Evolutionary conservation across 2,329 filamentous ascomycete genomes (phyloP).

Genomic region (Gremmenia infestans): DNA sequence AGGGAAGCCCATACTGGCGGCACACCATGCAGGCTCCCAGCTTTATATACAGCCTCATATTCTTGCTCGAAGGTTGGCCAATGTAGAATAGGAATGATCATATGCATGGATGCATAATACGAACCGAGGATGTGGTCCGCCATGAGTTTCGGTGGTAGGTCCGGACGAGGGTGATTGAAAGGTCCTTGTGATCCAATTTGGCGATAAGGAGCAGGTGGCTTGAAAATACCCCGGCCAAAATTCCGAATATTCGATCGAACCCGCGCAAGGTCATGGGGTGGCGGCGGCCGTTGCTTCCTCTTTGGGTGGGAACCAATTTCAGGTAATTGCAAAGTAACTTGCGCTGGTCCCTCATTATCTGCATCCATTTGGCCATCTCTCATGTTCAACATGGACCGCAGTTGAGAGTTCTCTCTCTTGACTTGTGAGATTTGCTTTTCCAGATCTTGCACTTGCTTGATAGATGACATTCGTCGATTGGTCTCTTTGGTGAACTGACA

Average conservation of each 20-base stretch:
- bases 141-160: slow-evolving; percentile 64
- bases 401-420: slow-evolving; percentile 71
- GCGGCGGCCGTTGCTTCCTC: slow-evolving; percentile 54
- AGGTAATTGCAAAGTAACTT: slow-evolving; percentile 53
- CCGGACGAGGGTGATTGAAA: slow-evolving; percentile 52
- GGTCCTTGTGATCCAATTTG: slow-evolving; percentile 43
- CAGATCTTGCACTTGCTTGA: slow-evolving; percentile 97
- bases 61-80: slow-evolving; percentile 77
- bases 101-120: slow-evolving; percentile 74
- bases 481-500: slow-evolving; percentile 99
- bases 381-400: slow-evolving; percentile 58
- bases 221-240: slow-evolving; percentile 74
- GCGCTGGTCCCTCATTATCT: slow-evolving; percentile 30
- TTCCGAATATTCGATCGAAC: slow-evolving; percentile 68
- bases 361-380: slow-evolving; percentile 41
- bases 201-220: slow-evolving; percentile 66
- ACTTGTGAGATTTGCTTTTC: slow-evolving; percentile 84
- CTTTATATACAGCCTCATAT: slow-evolving; percentile 71
- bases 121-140: slow-evolving; percentile 69
- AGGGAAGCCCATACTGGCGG: slow-evolving; percentile 70
- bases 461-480: slow-evolving; percentile 96
- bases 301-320: slow-evolving; percentile 62
- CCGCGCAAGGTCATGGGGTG: slow-evolving; percentile 63
- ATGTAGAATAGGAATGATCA: slow-evolving; percentile 78
- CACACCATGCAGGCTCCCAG: slow-evolving; percentile 53